Evolutionary conservation across 495 filamentous ascomycete species (phyloP).

Genomic region (Penicillium alfredii): DNA sequence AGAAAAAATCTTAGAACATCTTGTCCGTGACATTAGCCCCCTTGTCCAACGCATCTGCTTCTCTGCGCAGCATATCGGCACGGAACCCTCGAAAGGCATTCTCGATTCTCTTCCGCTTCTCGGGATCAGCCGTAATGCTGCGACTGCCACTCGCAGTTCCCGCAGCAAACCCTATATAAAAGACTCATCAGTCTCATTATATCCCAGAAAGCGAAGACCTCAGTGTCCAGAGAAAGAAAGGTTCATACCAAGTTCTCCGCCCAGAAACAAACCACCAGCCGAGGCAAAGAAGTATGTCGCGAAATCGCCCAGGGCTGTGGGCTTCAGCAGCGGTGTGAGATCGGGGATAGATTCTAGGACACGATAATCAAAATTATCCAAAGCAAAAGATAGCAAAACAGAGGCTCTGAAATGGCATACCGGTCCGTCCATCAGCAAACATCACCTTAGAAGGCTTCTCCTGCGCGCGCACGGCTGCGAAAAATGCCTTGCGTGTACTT

Average conservation of each 20-base stretch:
- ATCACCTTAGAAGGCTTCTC: conserved; percentile 56
- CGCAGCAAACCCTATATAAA: conserved; percentile 45
- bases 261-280: conserved; percentile 55
- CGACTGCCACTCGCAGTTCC: conserved; percentile 48
- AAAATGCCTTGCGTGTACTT: conserved; percentile 47
- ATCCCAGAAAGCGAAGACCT: neutral
- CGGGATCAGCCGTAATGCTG: conserved; percentile 48
- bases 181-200: neutral
- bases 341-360: conserved; percentile 54
- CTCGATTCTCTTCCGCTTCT: conserved; percentile 51
- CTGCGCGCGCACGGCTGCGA: conserved; percentile 51
- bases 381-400: neutral
- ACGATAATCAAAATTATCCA: neutral
- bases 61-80: conserved; percentile 53
- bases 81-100: conserved; percentile 57
- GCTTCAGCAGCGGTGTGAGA: conserved; percentile 50
- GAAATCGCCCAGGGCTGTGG: conserved; percentile 52
- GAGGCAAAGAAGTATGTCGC: conserved; percentile 60
- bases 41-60: conserved; percentile 51
- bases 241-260: conserved; percentile 51
- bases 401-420: conserved; percentile 26
- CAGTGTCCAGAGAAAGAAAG: neutral
- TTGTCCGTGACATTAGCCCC: conserved; percentile 22
- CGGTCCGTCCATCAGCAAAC: conserved; percentile 54
- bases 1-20: too few relatives aligned